A percentile compares a stretch with the other conserved stretches of the same genome.
Evolutionary conservation across 2,329 filamentous ascomycete genomes (phyloP).

Genomic region (Fusarium luffae): DNA sequence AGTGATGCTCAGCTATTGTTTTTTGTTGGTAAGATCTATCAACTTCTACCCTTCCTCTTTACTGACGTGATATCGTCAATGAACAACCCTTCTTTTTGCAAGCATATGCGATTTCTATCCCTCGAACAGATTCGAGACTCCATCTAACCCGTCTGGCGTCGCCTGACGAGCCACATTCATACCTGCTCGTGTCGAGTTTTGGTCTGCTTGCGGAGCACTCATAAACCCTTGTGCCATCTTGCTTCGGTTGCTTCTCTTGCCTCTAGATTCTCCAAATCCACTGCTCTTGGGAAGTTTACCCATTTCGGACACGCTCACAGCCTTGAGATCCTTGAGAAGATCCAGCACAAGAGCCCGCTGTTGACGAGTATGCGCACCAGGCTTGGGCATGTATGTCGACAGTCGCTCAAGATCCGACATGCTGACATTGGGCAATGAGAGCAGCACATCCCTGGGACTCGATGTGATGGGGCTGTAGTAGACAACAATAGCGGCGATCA

Average conservation of each 20-base stretch:
- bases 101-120: slow-evolving; percentile 31
- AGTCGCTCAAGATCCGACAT: slow-evolving; percentile 73
- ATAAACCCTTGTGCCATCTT: slow-evolving; percentile 75
- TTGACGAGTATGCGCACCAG: slow-evolving; percentile 72
- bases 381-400: slow-evolving; percentile 68
- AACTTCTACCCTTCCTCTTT: slow-evolving; percentile 2
- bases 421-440: slow-evolving; percentile 81
- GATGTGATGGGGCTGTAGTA: slow-evolving; percentile 76
- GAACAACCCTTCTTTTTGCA: not conserved
- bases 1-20: not conserved
- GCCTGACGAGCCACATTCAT: slow-evolving; percentile 47
- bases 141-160: slow-evolving; percentile 65
- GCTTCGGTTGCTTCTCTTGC: slow-evolving; percentile 47
- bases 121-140: slow-evolving; percentile 64
- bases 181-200: slow-evolving; percentile 46
- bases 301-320: slow-evolving; percentile 92
- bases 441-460: slow-evolving; percentile 80
- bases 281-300: slow-evolving; percentile 77
- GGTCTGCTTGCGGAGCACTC: slow-evolving; percentile 58
- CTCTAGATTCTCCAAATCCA: slow-evolving; percentile 48
- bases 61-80: slow-evolving; percentile 7
- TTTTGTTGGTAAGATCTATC: slow-evolving; percentile 17
- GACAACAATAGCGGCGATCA: slow-evolving; percentile 87
- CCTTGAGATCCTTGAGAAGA: slow-evolving; percentile 85
- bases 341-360: slow-evolving; percentile 87